Evolutionary conservation across 306 rosid genomes (phyloP).

Genomic region (Inga oerstediana): DNA sequence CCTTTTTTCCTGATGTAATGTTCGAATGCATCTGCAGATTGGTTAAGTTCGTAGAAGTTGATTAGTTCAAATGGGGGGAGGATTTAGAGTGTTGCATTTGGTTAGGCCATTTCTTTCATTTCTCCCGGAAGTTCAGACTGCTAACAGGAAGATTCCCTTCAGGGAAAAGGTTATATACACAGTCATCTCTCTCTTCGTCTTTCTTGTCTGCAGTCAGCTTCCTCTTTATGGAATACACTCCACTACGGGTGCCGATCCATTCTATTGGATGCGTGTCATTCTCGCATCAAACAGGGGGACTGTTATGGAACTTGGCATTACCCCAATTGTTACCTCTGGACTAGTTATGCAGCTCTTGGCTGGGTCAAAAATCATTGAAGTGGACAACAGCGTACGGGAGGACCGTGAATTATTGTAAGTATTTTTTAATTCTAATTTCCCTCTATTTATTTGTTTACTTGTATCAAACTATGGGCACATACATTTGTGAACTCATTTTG

Average conservation of each 20-base stretch:
- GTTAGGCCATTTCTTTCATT: slow-evolving; percentile 91
- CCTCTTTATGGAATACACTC: slow-evolving; percentile 97
- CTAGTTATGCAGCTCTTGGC: slow-evolving; percentile 91
- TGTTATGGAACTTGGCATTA: slow-evolving; percentile 96
- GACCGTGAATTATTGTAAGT: slow-evolving; percentile 93
- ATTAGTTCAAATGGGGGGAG: slow-evolving; percentile 73
- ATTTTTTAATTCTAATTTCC: not conserved
- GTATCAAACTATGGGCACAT: not conserved
- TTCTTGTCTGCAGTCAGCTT: slow-evolving; percentile 93
- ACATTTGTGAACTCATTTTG: not conserved
- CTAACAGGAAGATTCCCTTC: slow-evolving; percentile 85
- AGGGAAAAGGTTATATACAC: slow-evolving; percentile 97
- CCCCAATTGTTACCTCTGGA: slow-evolving; percentile 95
- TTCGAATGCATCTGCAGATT: not conserved
- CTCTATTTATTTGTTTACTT: not conserved
- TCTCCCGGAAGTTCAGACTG: slow-evolving; percentile 92
- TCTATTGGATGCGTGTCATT: slow-evolving; percentile 96
- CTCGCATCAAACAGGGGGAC: slow-evolving; percentile 95
- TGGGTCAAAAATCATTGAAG: slow-evolving; percentile 88
- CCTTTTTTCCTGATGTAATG: not conserved
- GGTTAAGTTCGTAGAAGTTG: not conserved
- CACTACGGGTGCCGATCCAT: slow-evolving; percentile 93
- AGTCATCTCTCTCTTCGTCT: slow-evolving; percentile 83
- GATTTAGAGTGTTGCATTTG: slow-evolving; percentile 92
- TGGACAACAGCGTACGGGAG: slow-evolving; percentile 93